A percentile compares a stretch with the other conserved stretches of the same genome.
Conservation (phyloP, 2,329 filamentous ascomycete species). For the Microcyclospora tardicrescens region DNA sequence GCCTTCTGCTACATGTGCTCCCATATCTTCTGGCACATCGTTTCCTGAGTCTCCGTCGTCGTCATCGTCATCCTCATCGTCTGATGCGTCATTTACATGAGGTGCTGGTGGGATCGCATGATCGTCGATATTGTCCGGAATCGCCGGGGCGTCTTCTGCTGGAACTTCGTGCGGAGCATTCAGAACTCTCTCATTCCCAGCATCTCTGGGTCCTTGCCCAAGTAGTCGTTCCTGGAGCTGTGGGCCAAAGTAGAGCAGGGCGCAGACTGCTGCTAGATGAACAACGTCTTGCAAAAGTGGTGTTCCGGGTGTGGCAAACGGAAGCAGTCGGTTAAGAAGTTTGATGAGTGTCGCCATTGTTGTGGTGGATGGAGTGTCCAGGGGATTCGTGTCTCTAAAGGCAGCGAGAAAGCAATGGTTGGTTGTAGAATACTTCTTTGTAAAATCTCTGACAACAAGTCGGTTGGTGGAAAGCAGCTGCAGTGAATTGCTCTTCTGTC, state of each 20-base stretch:
- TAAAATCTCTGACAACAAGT: too few relatives aligned
- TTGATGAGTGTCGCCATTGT: constrained; percentile 15
- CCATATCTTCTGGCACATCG: constrained; percentile 1
- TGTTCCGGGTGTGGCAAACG: constrained; percentile 35
- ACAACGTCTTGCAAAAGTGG: constrained; percentile 35
- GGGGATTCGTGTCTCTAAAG: not conserved
- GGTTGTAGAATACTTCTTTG: too few relatives aligned
- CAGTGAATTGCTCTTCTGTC: too few relatives aligned
- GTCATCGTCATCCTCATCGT: constrained; percentile 1
- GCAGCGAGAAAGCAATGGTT: too few relatives aligned
- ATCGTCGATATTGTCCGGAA: not conserved
- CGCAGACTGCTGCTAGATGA: constrained; percentile 32
- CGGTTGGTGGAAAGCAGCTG: too few relatives aligned
- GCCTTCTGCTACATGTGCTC: constrained; percentile 2
- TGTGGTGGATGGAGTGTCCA: not conserved
- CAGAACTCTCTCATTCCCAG: not conserved
- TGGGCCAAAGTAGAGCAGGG: constrained; percentile 35
- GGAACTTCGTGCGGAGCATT: too few relatives aligned
- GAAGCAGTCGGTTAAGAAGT: constrained; percentile 31
- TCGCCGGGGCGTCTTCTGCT: not conserved
- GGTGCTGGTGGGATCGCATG: constrained; percentile 1
- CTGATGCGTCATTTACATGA: constrained; percentile 4
- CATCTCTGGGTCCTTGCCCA: constrained; percentile 6
- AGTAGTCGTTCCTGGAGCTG: constrained; percentile 29
- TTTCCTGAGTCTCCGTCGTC: constrained; percentile 1